These are phyloP conservation scores for Candida ipomoeae DNA, from an alignment of 805 yeast genomes.

Conservation along the genomic window DNA sequence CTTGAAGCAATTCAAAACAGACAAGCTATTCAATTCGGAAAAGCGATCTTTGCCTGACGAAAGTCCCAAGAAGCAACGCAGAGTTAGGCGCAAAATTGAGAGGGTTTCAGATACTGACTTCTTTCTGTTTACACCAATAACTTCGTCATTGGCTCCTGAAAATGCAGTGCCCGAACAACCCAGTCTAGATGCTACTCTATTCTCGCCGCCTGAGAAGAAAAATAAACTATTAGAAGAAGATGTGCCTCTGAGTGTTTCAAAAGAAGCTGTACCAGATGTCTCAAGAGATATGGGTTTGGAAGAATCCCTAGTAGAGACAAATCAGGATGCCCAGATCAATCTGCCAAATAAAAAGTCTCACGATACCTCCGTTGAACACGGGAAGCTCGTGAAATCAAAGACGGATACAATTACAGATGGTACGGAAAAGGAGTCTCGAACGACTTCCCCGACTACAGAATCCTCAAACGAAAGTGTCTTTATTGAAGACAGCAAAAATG, in stretches of 20 bases:
- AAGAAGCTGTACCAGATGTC: not conserved
- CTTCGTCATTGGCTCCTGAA: slow-evolving; percentile 2
- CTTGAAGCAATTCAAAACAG: not conserved
- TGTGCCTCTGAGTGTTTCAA: not conserved
- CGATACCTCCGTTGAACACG: not conserved
- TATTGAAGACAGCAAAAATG: not conserved
- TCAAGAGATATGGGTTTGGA: not conserved
- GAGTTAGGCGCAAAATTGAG: slow-evolving; percentile 32
- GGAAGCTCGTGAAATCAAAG: not conserved
- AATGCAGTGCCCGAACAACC: not conserved
- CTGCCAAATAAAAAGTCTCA: not conserved
- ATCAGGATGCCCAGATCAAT: not conserved
- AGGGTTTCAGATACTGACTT: slow-evolving; percentile 32
- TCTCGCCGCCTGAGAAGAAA: not conserved
- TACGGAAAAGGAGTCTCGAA: not conserved
- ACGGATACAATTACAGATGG: not conserved
- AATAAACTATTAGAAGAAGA: not conserved
- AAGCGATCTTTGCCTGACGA: not conserved
- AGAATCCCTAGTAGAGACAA: not conserved
- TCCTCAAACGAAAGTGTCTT: not conserved
- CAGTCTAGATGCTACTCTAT: not conserved
- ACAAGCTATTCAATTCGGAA: not conserved
- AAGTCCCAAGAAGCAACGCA: slow-evolving; percentile 9
- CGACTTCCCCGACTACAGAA: not conserved
- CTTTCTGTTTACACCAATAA: slow-evolving; percentile 24